Base-by-base conservation (phyloP, 441 rosid species). In the Geranium incanum region DNA sequence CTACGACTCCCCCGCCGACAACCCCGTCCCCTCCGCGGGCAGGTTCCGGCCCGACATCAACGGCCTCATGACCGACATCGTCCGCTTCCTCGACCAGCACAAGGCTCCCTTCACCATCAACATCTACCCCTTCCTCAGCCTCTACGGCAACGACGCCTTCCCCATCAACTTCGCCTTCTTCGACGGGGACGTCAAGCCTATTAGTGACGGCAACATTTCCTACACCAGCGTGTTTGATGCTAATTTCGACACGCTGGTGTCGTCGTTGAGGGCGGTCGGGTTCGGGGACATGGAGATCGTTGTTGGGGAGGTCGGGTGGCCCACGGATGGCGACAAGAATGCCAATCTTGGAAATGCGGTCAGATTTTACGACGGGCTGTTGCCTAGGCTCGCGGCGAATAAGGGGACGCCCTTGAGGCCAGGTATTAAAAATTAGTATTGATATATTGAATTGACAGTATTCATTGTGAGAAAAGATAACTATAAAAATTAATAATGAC, bases 261-360 rank as follows among this genome's bases (percentile, higher is more conserved):
- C 97, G 0, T 78, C 99, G 52, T 74, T 92, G 18, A 84, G 81
- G 62, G 87, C 83, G 0, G 85, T 71, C 1, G 92, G 90, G 0
- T 78, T 77, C 16, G 91, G 89, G 0, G 73, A 86, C 3, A 75
- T 92, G 85, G 73, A 89, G 1, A 83, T 94, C 69, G 73, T 92
- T 0, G 94, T 94, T 3, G 99, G 99, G 50, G 99, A 94, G 80
- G 97, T 87, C 1, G 99, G 99, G 18, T 94, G 99, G 99, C 99
- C 99, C 0, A 92, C 97, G 0, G 97, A 92, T 45, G 99, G 97
- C 0, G 97, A 95, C 83, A 82, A 79, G 79, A 86, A 87, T 68
- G 97, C 86, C 0, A 92, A 85, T 13, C 16, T 65, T 5, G 86
- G 80, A 13, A 80, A 82, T 77, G 97, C 97, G 5, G 73, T 78